Conservation (phyloP, 2,329 filamentous ascomycete species). For the Fusarium newnesense region DNA sequence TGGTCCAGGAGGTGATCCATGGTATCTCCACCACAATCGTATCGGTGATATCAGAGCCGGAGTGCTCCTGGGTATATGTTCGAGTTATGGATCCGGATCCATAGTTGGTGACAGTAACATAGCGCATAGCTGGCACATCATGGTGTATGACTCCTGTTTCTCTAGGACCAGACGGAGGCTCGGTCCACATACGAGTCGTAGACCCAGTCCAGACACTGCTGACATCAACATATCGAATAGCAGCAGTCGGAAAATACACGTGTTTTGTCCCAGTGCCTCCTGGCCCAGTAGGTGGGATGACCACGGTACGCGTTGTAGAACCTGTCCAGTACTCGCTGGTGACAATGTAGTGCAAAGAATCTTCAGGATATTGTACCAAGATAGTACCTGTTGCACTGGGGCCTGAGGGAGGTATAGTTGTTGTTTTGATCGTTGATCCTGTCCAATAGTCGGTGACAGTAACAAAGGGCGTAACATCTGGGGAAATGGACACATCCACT, state of each 20-base stretch:
- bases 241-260: background rate
- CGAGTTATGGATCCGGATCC: background rate
- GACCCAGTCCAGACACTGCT: constrained; percentile 2
- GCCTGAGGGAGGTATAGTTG: background rate
- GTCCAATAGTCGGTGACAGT: background rate
- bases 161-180: background rate
- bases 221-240: background rate
- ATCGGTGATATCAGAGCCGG: background rate
- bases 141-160: background rate
- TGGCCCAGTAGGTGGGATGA: background rate
- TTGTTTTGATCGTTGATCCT: background rate
- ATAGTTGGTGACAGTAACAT: background rate
- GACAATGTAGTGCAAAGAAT: background rate
- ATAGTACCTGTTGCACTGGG: background rate
- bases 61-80: background rate
- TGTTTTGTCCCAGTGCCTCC: background rate
- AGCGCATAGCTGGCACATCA: background rate
- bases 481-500: background rate
- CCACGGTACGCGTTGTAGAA: background rate
- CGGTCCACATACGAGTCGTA: rapidly evolving
- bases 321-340: background rate
- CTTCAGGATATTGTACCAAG: background rate
- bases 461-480: background rate
- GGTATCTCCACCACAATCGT: background rate
- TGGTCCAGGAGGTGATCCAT: background rate